Evolutionary conservation across 768 basidiomycete species (phyloP).

Genomic region (Gymnopilus dilepis): DNA sequence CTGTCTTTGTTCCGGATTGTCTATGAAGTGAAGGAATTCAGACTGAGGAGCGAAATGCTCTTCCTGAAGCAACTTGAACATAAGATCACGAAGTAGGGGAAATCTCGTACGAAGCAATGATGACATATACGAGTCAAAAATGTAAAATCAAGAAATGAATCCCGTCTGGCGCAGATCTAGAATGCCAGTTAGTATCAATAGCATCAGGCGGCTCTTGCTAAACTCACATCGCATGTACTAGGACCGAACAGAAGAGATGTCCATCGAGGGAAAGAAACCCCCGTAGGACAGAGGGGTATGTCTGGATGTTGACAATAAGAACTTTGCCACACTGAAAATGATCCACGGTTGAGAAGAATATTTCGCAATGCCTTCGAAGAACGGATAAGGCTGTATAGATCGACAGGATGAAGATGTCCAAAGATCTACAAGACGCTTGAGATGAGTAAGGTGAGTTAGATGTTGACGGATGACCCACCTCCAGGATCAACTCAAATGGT

Average conservation of each 20-base stretch:
- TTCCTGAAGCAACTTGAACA: not conserved
- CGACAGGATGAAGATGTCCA: slow-evolving; percentile 14
- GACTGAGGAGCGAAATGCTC: not conserved
- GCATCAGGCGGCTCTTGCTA: not conserved
- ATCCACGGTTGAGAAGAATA: slow-evolving; percentile 3
- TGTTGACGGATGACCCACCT: not conserved
- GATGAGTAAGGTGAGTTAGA: not conserved
- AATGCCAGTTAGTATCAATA: not conserved
- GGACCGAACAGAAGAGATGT: slow-evolving; percentile 11
- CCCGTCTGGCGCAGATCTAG: not conserved
- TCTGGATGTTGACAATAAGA: slow-evolving; percentile 10
- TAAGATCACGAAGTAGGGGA: not conserved
- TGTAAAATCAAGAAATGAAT: slow-evolving; percentile 7
- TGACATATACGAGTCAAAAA: slow-evolving; percentile 5
- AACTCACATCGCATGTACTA: slow-evolving; percentile 13
- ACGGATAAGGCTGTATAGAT: slow-evolving; percentile 10
- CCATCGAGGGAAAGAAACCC: slow-evolving; percentile 13
- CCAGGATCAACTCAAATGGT: not conserved
- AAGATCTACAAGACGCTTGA: not conserved
- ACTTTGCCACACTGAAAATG: not conserved
- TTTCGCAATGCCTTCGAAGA: not conserved
- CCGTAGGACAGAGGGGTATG: slow-evolving; percentile 4
- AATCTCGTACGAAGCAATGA: not conserved
- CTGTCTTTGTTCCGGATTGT: not conserved
- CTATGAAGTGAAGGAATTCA: not conserved